These are phyloP conservation scores for Geotrichum macrosporum DNA, from an alignment of 1,139 yeast species.

Conservation along the genomic window DNA sequence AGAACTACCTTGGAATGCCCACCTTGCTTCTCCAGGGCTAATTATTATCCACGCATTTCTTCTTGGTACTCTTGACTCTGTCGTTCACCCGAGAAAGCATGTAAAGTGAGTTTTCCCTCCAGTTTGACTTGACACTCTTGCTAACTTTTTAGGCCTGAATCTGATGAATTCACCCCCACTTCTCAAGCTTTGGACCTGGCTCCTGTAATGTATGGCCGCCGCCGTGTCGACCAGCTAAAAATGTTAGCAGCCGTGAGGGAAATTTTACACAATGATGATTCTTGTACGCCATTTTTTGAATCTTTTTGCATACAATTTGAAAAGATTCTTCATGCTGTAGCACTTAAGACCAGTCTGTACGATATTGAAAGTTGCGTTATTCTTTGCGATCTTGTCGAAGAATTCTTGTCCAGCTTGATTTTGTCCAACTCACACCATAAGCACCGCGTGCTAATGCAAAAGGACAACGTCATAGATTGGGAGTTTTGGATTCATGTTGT, in stretches of 20 bases:
- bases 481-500: constrained; percentile 66
- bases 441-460: constrained; percentile 29
- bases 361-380: constrained; percentile 46
- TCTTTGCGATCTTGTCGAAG: constrained; percentile 47
- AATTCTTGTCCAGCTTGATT: constrained; percentile 36
- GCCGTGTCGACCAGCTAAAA: constrained; percentile 38
- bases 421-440: constrained; percentile 29
- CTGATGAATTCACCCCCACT: constrained; percentile 9
- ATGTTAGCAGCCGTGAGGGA: constrained; percentile 37
- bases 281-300: constrained; percentile 33
- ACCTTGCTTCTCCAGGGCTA: constrained; percentile 39
- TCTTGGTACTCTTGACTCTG: constrained; percentile 35
- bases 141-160: constrained; percentile 17
- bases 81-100: constrained; percentile 29
- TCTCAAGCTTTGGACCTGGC: constrained; percentile 13
- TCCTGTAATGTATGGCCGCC: constrained; percentile 27
- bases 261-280: constrained; percentile 36
- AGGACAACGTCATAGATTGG: constrained; percentile 52
- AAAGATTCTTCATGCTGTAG: constrained; percentile 38
- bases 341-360: constrained; percentile 37
- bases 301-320: constrained; percentile 38
- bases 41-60: constrained; percentile 35
- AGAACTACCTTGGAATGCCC: constrained; percentile 30
- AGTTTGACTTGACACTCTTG: background rate
- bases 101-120: constrained; percentile 19